Base-by-base conservation (phyloP, 176 grass and related monocot species). In the Oropetium thomaeum region DNA sequence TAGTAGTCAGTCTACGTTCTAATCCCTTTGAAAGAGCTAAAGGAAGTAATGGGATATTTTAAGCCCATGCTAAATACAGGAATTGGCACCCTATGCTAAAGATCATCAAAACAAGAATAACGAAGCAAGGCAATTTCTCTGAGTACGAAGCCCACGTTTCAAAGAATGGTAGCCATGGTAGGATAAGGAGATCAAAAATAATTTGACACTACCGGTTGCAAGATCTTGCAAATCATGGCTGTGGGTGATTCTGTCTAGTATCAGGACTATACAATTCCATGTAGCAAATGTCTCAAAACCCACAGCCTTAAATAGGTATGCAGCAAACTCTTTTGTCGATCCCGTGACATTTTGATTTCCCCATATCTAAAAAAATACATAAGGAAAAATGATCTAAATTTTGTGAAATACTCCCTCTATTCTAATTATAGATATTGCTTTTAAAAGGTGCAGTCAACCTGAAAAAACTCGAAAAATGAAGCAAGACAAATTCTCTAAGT, bases 111-210 rank as follows among this genome's bases (percentile, higher is more conserved):
- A 81, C 20, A 69, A n/a, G 34, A 45, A 16, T 40, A 11, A 53
- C 53, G 57, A 80, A 80, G 29, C 4, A 28, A 70, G 35, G 17
- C 17, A 68, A 62, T 34, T 47, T 26, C 35, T 34, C 1, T 0
- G 45, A 43, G 34, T 30, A 76, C 2, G 26, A 72, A 53, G 58
- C 70, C 13, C 13, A 62, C 26, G 62, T 35, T 80, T 13, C 10
- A 75, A 65, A 39, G 27, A 70, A 35, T 32, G 58, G 15, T 20
- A 26, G 70, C 7, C 8, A 25, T 26, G 40, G 52, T 44, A 10
- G 44, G 22, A n/a, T 71, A 63, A 33, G 30, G 5, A 63, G n/a
- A 58, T 29, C 40, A 78, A 78, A 42, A n/a, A 69, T 17, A 25
- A 51, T 49, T 5, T 16, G 10, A 62, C 2, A 63, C 20, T 22